Evolutionary conservation across 495 filamentous ascomycete genomes (phyloP), one percentile per base, ranked within the genome.

Genomic region (Astrocystis sublimbata): DNA sequence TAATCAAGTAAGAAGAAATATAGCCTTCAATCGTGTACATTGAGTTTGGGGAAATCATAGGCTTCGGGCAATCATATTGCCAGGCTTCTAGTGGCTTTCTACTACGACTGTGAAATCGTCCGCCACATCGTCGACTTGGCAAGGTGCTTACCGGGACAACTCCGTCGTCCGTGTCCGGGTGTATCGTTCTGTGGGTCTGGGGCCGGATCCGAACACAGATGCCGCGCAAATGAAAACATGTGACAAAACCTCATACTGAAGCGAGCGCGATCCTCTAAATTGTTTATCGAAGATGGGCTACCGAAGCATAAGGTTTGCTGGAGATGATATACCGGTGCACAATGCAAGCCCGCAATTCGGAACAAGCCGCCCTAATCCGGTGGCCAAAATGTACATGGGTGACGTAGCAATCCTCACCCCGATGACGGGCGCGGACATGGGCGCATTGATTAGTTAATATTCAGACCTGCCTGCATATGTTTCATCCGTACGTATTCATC

Each of bases 151-250:
- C 80, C 81, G 3, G 79, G 78, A 57, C 81, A 83, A 46, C 80
- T 72, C 9, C 81, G 72, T 1, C 81, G 72, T 42, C 81, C 80
- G 67, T 76, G 79, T 2, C 83, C 83, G 64, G 83, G 86, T 10
- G 62, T 67, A 4, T 74, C 71, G 45, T 74, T 68, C 17, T 71
- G 69, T 8, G 75, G 75, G 2, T 78, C 78, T 0, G 78, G 76
- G 43, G 72, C 71, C 15, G 73, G 49, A 0, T 71, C 65, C 0
- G 78, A 74, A 17, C 73, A 71, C 1, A 74, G n/a, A 53, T 74
- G 73, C 19, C 75, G 66, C 31, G 76, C n/a, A n/a, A n/a, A n/a
- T n/a, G n/a, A n/a, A n/a, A n/a, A n/a, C n/a, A 73, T 28, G 75
- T 75, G n/a, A 75, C 63, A 68, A 80, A 84, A n/a, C n/a, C n/a